Evolutionary conservation across 768 basidiomycete genomes (phyloP).

Genomic region (Galerina sulciceps): DNA sequence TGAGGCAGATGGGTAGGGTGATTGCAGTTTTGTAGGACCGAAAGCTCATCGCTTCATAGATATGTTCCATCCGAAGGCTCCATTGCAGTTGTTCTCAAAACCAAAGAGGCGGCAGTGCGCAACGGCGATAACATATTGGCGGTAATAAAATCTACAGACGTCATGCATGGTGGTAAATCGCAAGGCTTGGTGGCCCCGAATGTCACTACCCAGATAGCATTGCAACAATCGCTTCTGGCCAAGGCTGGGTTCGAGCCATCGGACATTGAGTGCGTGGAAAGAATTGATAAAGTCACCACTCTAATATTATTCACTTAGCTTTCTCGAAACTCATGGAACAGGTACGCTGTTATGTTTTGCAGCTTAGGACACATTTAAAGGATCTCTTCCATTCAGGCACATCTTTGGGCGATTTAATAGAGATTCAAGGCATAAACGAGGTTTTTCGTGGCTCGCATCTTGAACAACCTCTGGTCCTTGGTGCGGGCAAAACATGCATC

Average conservation of each 20-base stretch:
- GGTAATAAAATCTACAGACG: conserved; percentile 27
- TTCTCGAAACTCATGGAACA: conserved; percentile 36
- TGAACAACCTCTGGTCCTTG: conserved; percentile 25
- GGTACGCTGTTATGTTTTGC: conserved; percentile 13
- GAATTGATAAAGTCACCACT: background rate
- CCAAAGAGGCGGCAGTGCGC: conserved; percentile 27
- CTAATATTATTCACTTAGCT: conserved; percentile 15
- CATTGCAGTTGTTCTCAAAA: conserved; percentile 33
- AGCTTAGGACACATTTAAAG: background rate
- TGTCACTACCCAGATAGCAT: conserved; percentile 23
- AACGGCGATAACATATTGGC: conserved; percentile 33
- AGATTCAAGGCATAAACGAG: conserved; percentile 34
- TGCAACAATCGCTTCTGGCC: conserved; percentile 26
- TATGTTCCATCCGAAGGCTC: conserved; percentile 36
- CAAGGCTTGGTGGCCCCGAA: conserved; percentile 35
- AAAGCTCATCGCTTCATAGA: conserved; percentile 8
- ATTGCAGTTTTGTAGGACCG: background rate
- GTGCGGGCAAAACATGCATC: conserved; percentile 30
- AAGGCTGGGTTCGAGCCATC: conserved; percentile 24
- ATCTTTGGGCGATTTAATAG: conserved; percentile 33
- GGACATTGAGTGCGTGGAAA: conserved; percentile 30
- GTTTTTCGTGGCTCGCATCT: conserved; percentile 27
- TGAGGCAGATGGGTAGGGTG: conserved; percentile 36
- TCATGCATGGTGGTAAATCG: conserved; percentile 31
- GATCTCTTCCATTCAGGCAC: conserved; percentile 23